Conservation (phyloP, 768 basidiomycete genomes). For the Boletus vermiculosoides region DNA sequence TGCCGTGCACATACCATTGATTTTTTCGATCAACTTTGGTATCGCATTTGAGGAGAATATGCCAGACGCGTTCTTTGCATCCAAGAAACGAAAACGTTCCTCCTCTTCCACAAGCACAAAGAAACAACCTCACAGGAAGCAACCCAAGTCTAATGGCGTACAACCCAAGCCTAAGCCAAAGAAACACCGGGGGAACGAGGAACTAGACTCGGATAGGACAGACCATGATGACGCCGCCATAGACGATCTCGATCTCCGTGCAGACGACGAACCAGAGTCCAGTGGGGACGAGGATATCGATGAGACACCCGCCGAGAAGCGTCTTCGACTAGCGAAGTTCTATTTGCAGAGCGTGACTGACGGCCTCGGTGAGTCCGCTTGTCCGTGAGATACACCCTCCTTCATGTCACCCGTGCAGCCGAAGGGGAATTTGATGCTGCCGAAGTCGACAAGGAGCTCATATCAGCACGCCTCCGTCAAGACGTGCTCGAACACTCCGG, state of each 20-base stretch:
- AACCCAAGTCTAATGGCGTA: slow-evolving; percentile 25
- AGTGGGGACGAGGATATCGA: slow-evolving; percentile 83
- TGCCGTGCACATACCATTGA: slow-evolving; percentile 7
- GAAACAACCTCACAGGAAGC: slow-evolving; percentile 18
- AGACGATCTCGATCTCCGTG: slow-evolving; percentile 74
- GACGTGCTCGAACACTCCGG: slow-evolving; percentile 91
- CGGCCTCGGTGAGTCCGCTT: slow-evolving; percentile 52
- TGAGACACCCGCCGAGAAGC: slow-evolving; percentile 92
- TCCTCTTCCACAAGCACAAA: slow-evolving; percentile 32
- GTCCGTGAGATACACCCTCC: neutral
- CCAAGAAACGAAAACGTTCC: slow-evolving; percentile 61
- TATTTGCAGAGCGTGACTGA: slow-evolving; percentile 86
- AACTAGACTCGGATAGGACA: slow-evolving; percentile 62
- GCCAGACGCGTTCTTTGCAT: slow-evolving; percentile 83
- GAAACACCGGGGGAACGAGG: slow-evolving; percentile 49
- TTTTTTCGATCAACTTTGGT: slow-evolving; percentile 21
- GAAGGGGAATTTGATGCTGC: slow-evolving; percentile 95
- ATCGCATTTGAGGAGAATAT: slow-evolving; percentile 36
- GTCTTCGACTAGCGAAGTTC: slow-evolving; percentile 84
- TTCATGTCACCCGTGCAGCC: slow-evolving; percentile 35
- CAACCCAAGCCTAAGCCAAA: slow-evolving; percentile 22
- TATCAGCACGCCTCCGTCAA: slow-evolving; percentile 85
- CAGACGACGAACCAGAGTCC: slow-evolving; percentile 51
- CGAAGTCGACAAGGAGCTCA: slow-evolving; percentile 91
- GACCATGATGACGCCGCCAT: slow-evolving; percentile 52